Conservation (phyloP, 176 grass and related monocot genomes). For the Puya raimondii region DNA sequence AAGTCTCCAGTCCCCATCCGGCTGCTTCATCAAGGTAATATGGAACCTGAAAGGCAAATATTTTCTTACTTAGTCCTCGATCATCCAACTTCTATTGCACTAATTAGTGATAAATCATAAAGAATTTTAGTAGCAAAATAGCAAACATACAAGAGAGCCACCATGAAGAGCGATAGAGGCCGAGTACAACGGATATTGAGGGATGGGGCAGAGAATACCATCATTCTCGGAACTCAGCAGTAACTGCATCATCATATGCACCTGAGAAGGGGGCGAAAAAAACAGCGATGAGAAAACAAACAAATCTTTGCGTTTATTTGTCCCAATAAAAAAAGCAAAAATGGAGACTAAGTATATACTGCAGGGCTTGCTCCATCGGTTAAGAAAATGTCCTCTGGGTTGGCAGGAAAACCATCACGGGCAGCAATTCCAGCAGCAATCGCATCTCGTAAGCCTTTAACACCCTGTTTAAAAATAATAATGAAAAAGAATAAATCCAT, state of each 20-base stretch:
- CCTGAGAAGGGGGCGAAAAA: slow-evolving; percentile 33
- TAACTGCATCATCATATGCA: slow-evolving; percentile 99
- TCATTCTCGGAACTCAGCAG: slow-evolving; percentile 90
- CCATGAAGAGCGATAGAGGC: slow-evolving; percentile 92
- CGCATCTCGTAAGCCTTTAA: slow-evolving; percentile 87
- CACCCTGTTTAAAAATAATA: slow-evolving; percentile 49
- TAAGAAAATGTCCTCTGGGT: slow-evolving; percentile 78
- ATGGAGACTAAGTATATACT: slow-evolving; percentile 34
- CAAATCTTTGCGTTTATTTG: slow-evolving; percentile 1
- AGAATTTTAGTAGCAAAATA: not conserved
- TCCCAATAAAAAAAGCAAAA: slow-evolving; percentile 12
- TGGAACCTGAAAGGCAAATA: slow-evolving; percentile 46
- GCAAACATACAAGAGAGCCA: slow-evolving; percentile 83
- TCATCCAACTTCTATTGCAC: not conserved
- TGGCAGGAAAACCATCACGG: slow-evolving; percentile 84
- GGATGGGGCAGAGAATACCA: slow-evolving; percentile 92
- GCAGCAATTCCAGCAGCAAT: slow-evolving; percentile 76
- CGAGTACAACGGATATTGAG: slow-evolving; percentile 94
- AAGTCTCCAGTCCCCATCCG: slow-evolving; percentile 89
- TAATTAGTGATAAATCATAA: not conserved
- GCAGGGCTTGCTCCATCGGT: slow-evolving; percentile 90
- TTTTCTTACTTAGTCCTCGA: not conserved
- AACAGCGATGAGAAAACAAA: slow-evolving; percentile 6
- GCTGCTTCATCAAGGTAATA: slow-evolving; percentile 93
- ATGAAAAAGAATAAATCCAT: slow-evolving; percentile 10